These are phyloP conservation scores for Moricandia arvensis DNA, from an alignment of 345 rosid genomes.

Conservation along the genomic window DNA sequence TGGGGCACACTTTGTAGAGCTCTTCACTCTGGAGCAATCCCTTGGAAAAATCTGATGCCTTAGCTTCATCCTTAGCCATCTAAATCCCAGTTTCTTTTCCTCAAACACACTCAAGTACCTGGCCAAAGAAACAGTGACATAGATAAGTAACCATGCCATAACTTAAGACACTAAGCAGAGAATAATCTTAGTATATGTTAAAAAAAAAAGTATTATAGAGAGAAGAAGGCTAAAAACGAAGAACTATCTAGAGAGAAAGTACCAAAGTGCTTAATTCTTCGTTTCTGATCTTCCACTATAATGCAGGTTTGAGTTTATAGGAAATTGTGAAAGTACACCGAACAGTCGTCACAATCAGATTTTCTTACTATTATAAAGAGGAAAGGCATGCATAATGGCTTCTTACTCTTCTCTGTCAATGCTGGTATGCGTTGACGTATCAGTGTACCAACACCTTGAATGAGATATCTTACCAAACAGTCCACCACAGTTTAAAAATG, in stretches of 20 bases:
- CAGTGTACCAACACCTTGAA: background rate
- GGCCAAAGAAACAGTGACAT: background rate
- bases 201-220: too few species aligned
- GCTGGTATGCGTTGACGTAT: background rate
- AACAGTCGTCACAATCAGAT: background rate
- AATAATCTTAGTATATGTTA: background rate
- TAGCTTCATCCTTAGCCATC: conserved; percentile 37
- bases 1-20: conserved; percentile 44
- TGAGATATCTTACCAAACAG: background rate
- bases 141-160: background rate
- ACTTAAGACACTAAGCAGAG: background rate
- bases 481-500: background rate
- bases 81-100: background rate
- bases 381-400: background rate
- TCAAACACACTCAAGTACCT: background rate
- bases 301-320: background rate
- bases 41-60: conserved; percentile 12
- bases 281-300: background rate
- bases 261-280: background rate
- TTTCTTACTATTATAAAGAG: background rate
- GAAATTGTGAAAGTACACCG: background rate
- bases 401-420: too few species aligned
- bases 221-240: too few species aligned
- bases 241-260: background rate
- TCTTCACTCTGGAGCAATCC: conserved; percentile 55